Base-by-base conservation (phyloP, 2,329 filamentous ascomycete species). In the Rhinocladiella similis region DNA sequence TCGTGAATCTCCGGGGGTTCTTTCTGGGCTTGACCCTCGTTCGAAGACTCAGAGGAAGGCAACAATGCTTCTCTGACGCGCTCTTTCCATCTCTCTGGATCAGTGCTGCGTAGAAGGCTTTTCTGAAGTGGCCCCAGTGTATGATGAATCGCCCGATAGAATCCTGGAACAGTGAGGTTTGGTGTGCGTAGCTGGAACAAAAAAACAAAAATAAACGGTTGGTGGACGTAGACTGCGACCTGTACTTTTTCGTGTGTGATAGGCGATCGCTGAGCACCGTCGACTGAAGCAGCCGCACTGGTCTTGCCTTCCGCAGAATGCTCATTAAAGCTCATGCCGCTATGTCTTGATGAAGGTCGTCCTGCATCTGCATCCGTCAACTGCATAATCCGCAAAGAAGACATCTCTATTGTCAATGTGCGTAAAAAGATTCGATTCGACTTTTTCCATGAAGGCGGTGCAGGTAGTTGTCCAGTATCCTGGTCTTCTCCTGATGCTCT, bases 121-220 rank as follows among this genome's bases (percentile, higher is more conserved):
- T 71, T 76, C 57, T 79, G 75, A 33, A 80, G 70, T 25, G 77
- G 77, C 1, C 73, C 73, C 1, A 80, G 69, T 63, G 78, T 77
- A 60, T 78, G 74, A 54, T 79, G 76, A 33, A 80, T 76, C 55
- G 67, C 73, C 33, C 74, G 71, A 63, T 80, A 80, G 57, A 80
- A 75, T 3, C 72, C 67, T 14, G 73, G 71, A 12, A 73, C 70
- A 4, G 70, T 66, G 16, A 80, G 67, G 35, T 70, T 69, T 5
- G 73, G 67, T 7, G 76, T 75, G 46, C 72, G 65, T 5, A 72
- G 67, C 47, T 78, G 72, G 61, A 79, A 79, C 19, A 80, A 69
- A 57, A 80, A 79, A 5, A 75, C 75, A 61, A 78, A 80, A 60
- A 80, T 75, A 59, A 80, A 80, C n/a, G 77, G 77, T 69, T 74